Percentiles rank a stretch among this genome's conserved stretches.
Conservation (phyloP, 768 basidiomycete species). For the Pholiota conissans region DNA sequence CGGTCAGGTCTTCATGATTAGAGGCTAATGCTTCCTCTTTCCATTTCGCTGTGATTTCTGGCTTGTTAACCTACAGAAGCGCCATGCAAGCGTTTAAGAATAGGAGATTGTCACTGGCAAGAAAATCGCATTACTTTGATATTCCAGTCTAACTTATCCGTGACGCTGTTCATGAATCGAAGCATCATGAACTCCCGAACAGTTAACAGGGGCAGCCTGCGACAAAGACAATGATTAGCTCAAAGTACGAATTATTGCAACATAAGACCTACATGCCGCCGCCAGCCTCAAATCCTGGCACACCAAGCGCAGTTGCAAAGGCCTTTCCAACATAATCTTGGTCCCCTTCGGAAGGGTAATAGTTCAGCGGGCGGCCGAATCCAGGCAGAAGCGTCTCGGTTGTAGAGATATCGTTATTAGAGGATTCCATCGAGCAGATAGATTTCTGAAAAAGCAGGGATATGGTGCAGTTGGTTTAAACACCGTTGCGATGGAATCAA, state of each 20-base stretch:
- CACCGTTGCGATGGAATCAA: too few species aligned
- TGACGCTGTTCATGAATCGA: constrained; percentile 33
- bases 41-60: constrained; percentile 25
- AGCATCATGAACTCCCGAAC: constrained; percentile 34
- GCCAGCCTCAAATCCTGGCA: background rate
- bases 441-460: too few species aligned
- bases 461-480: too few species aligned
- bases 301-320: constrained; percentile 16
- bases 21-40: constrained; percentile 20
- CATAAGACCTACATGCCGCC: constrained; percentile 11
- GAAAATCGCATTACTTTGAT: constrained; percentile 22
- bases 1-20: constrained; percentile 18
- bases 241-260: background rate
- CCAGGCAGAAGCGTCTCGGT: constrained; percentile 23
- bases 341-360: constrained; percentile 12
- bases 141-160: constrained; percentile 35
- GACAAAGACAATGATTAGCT: background rate
- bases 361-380: constrained; percentile 27
- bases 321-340: constrained; percentile 14
- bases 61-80: constrained; percentile 18
- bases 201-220: constrained; percentile 21
- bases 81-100: background rate
- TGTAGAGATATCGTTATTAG: background rate
- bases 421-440: too few species aligned
- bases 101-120: background rate